Conservation (phyloP, 2,329 filamentous ascomycete genomes). For the Xylariaceae sp. region DNA sequence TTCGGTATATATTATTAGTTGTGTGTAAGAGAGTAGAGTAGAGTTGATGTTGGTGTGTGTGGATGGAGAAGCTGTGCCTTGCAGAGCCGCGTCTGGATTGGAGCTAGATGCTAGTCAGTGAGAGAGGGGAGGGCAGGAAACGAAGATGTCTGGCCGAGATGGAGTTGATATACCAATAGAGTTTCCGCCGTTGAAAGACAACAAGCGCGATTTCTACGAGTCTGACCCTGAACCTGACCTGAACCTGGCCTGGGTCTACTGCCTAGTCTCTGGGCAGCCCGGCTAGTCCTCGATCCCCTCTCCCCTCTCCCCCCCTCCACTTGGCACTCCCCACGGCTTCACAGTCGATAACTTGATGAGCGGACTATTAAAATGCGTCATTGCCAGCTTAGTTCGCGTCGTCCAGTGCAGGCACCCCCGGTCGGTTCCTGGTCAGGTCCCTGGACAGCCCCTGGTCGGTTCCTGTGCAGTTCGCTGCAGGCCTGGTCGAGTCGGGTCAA, state of each 20-base stretch:
- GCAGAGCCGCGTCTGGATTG: neutral
- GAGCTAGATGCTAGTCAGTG: neutral
- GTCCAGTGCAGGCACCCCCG: too few species aligned
- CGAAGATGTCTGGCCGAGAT: neutral
- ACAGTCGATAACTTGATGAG: too few species aligned
- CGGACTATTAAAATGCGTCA: neutral
- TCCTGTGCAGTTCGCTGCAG: neutral
- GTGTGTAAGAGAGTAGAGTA: too few species aligned
- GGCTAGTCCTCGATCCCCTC: neutral
- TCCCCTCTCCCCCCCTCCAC: neutral
- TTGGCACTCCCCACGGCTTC: neutral
- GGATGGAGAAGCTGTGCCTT: neutral
- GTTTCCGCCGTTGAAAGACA: neutral
- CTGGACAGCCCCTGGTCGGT: too few species aligned
- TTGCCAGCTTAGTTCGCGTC: neutral
- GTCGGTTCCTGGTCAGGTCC: too few species aligned
- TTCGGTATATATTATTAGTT: neutral
- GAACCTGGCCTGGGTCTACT: too few species aligned
- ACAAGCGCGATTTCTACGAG: neutral
- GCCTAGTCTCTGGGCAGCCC: too few species aligned
- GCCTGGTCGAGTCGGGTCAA: neutral
- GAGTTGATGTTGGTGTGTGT: neutral
- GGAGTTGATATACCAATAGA: neutral
- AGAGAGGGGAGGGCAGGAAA: neutral
- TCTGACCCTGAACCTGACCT: neutral